Evolutionary conservation across 768 basidiomycete genomes (phyloP).

Genomic region (Naganishia friedmannii): DNA sequence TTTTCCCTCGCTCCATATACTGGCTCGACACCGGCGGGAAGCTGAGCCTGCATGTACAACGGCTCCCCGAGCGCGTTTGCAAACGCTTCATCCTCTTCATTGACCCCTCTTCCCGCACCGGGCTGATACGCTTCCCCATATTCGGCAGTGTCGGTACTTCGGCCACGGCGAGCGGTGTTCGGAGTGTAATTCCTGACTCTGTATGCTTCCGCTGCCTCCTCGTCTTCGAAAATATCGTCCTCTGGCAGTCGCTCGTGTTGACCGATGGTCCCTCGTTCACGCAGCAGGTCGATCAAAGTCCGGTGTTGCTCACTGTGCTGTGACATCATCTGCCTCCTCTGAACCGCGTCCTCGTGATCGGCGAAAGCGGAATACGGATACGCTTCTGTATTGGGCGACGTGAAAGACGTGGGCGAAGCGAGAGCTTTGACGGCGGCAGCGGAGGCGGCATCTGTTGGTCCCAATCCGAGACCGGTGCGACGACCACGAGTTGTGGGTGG

Average conservation of each 20-base stretch:
- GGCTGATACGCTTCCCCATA: background rate
- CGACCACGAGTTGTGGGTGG: conserved; percentile 5
- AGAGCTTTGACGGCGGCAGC: conserved; percentile 2
- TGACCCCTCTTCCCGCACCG: conserved; percentile 3
- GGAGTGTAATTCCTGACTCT: background rate
- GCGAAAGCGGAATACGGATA: background rate
- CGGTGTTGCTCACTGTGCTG: conserved; percentile 26
- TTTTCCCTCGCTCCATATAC: conserved; percentile 4
- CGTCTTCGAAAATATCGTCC: conserved; percentile 21
- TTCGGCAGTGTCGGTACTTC: background rate
- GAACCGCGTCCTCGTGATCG: background rate
- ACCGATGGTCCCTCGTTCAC: conserved; percentile 22
- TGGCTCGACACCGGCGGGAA: background rate
- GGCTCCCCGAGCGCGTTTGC: conserved; percentile 8
- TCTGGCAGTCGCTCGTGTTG: conserved; percentile 17
- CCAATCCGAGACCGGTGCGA: background rate
- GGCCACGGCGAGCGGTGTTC: background rate
- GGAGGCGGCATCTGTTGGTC: background rate
- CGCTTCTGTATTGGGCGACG: background rate
- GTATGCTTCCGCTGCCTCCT: conserved; percentile 8
- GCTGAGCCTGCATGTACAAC: background rate
- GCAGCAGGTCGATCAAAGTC: conserved; percentile 19
- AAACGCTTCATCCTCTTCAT: conserved; percentile 8
- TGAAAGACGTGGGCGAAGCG: conserved; percentile 4
- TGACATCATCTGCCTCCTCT: conserved; percentile 12